These are phyloP conservation scores for Isochrysis galbana DNA, from an alignment of 78 protist species.

Conservation along the genomic window DNA sequence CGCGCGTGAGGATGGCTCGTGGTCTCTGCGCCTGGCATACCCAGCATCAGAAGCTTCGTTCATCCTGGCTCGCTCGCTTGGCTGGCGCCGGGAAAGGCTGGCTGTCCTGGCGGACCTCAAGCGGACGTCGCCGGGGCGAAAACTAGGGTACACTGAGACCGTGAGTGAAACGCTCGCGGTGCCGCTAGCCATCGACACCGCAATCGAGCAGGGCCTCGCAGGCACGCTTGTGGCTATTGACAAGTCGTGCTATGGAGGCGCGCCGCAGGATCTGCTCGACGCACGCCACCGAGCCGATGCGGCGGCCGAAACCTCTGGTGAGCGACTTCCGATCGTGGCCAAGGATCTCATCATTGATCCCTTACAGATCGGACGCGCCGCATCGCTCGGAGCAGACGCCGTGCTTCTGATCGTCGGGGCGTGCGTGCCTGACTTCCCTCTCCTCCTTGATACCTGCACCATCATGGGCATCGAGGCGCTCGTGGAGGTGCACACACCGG, in stretches of 20 bases:
- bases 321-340: not conserved
- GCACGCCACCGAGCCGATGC: not conserved
- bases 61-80: not conserved
- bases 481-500: slow-evolving; percentile 27
- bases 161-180: not conserved
- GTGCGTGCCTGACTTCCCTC: not conserved
- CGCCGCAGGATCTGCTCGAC: not conserved
- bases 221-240: not conserved
- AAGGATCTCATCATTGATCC: not conserved
- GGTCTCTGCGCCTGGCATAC: not conserved
- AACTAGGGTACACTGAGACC: not conserved
- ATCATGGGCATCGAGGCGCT: slow-evolving; percentile 3
- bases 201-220: not conserved
- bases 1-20: slow-evolving; percentile 24
- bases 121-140: not conserved
- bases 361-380: slow-evolving; percentile 1
- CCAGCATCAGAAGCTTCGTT: not conserved
- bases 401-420: not conserved
- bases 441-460: slow-evolving; percentile 19
- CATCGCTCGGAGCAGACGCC: not conserved
- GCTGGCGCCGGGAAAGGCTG: not conserved
- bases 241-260: not conserved
- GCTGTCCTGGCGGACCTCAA: not conserved
- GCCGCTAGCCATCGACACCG: not conserved
- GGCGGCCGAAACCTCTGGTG: too few relatives aligned